Conservation (phyloP, 169 alveolate genomes). For the Amoebophrya sp. region DNA sequence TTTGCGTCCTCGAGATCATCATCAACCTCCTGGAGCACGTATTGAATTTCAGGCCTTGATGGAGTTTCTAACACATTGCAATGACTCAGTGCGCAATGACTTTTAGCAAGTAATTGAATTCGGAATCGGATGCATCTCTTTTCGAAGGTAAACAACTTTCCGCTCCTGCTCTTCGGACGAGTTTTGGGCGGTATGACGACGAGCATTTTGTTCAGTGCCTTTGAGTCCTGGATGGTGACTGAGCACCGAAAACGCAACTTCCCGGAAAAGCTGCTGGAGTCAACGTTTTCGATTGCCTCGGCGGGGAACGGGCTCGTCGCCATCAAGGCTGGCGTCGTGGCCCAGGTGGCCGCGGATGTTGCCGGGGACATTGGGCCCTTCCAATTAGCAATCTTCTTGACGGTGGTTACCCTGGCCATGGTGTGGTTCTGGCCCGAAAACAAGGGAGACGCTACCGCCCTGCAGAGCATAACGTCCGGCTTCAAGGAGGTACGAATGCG, state of each 20-base stretch:
- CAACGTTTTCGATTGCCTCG: background rate
- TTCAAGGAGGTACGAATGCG: background rate
- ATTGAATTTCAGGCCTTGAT: too few relatives aligned
- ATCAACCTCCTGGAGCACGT: slow-evolving; percentile 16
- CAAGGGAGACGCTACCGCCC: background rate
- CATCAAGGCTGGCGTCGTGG: background rate
- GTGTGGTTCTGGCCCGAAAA: background rate
- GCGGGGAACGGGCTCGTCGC: slow-evolving; percentile 17
- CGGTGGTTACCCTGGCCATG: background rate
- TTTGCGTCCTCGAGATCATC: background rate
- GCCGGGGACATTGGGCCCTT: slow-evolving; percentile 3
- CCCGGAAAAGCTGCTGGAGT: background rate
- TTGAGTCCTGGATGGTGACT: slow-evolving; percentile 6
- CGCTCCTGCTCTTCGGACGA: background rate
- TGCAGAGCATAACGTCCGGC: background rate
- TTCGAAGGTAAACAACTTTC: background rate
- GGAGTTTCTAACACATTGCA: too few relatives aligned
- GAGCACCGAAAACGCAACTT: slow-evolving; percentile 9
- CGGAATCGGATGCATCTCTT: too few relatives aligned
- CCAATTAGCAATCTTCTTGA: background rate
- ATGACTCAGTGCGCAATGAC: too few relatives aligned
- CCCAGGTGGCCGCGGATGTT: background rate
- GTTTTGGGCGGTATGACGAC: background rate
- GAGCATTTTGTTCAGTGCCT: background rate
- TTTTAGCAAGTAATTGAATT: too few relatives aligned